Conservation (phyloP, 495 filamentous ascomycete genomes). For the Neurospora tetraspora region DNA sequence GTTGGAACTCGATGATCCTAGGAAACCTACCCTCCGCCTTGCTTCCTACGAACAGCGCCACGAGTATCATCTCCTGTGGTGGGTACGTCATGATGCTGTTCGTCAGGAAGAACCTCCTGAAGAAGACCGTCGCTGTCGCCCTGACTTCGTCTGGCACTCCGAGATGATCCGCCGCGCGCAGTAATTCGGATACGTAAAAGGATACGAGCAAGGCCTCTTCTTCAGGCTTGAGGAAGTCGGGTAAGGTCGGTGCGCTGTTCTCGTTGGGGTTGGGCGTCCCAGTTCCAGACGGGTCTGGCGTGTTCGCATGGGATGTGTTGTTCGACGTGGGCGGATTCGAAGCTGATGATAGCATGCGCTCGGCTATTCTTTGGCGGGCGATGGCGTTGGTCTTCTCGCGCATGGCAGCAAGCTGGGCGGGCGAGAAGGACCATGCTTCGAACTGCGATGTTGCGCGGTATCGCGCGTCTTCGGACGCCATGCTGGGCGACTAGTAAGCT, state of each 20-base stretch:
- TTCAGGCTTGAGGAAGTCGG: conserved; percentile 67
- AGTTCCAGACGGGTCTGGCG: conserved; percentile 22
- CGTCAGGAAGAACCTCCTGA: conserved; percentile 87
- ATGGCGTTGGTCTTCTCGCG: conserved; percentile 66
- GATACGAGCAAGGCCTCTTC: conserved; percentile 77
- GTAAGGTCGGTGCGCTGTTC: conserved; percentile 24
- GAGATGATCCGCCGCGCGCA: conserved; percentile 66
- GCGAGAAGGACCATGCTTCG: conserved; percentile 86
- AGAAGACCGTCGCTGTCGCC: conserved; percentile 85
- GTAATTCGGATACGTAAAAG: conserved; percentile 64
- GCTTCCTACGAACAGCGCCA: conserved; percentile 80
- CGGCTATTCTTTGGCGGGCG: conserved; percentile 59
- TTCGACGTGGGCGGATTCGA: conserved; percentile 18
- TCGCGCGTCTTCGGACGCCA: conserved; percentile 69
- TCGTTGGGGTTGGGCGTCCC: conserved; percentile 25
- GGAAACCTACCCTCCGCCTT: conserved; percentile 84
- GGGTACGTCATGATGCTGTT: conserved; percentile 94
- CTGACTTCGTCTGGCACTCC: conserved; percentile 70
- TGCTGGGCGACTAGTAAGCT: conserved; percentile 7
- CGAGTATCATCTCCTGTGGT: conserved; percentile 73
- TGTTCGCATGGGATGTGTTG: conserved; percentile 12
- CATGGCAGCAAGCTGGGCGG: conserved; percentile 53
- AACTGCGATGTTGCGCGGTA: conserved; percentile 91
- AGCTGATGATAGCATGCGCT: conserved; percentile 17
- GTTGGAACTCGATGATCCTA: conserved; percentile 58